These are phyloP conservation scores for Ustulina deusta DNA, from an alignment of 2,329 filamentous ascomycete species.

Conservation along the genomic window DNA sequence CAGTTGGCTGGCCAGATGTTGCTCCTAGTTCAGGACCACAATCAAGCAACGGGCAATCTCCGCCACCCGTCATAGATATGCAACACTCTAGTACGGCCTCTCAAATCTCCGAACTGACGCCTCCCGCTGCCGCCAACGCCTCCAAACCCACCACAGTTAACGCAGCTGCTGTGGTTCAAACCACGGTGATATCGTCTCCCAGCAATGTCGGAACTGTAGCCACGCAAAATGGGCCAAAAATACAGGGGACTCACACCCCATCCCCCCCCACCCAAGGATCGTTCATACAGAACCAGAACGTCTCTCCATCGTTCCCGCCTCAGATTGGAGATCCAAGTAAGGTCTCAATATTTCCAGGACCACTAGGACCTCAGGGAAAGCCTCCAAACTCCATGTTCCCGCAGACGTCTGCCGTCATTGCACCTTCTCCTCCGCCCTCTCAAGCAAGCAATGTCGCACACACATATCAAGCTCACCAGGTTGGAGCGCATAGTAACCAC, in stretches of 20 bases:
- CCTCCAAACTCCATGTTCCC: not conserved
- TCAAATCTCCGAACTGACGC: not conserved
- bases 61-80: not conserved
- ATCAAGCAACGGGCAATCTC: constrained; percentile 4
- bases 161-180: not conserved
- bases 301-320: not conserved
- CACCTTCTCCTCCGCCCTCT: constrained; percentile 13
- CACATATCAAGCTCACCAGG: constrained; percentile 2
- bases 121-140: not conserved
- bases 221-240: constrained; percentile 12
- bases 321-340: constrained; percentile 12
- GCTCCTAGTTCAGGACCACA: constrained; percentile 5
- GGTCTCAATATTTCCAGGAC: constrained; percentile 7
- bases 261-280: constrained; percentile 11
- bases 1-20: not conserved
- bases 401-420: constrained; percentile 2
- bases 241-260: constrained; percentile 12
- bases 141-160: constrained; percentile 4
- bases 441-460: constrained; percentile 12
- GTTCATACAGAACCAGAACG: not conserved
- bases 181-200: constrained; percentile 3
- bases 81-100: constrained; percentile 16
- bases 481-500: constrained; percentile 10
- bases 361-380: constrained; percentile 16
- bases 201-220: constrained; percentile 7